Evolutionary conservation across 768 basidiomycete species (phyloP).

Genomic region (Serendipita sp.): DNA sequence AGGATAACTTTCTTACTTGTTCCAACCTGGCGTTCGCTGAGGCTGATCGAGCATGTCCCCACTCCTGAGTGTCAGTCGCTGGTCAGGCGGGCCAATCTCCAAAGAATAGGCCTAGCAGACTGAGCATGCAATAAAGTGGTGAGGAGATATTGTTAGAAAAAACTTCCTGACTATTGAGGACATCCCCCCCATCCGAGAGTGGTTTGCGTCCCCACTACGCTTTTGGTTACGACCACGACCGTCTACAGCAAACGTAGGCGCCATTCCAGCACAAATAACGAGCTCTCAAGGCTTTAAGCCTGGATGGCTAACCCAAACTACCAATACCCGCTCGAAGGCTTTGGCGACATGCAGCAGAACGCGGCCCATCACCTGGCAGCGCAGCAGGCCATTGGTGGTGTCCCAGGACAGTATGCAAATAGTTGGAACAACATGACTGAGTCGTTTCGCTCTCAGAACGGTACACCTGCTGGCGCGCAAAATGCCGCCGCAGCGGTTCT

Average conservation of each 20-base stretch:
- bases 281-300: background rate
- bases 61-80: too few species aligned
- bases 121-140: too few species aligned
- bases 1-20: too few species aligned
- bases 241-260: background rate
- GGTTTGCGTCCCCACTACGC: too few species aligned
- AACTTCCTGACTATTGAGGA: too few species aligned
- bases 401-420: background rate
- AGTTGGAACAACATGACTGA: background rate
- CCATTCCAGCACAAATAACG: background rate
- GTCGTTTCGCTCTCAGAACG: background rate
- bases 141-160: too few species aligned
- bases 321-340: background rate
- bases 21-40: too few species aligned
- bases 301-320: background rate
- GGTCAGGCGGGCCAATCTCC: too few species aligned
- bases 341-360: background rate
- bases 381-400: background rate
- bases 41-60: too few species aligned
- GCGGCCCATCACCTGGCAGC: background rate
- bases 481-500: background rate
- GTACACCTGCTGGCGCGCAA: background rate
- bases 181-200: too few species aligned
- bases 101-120: too few species aligned
- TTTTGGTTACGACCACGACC: background rate